Percentiles rank a stretch among this genome's conserved stretches.
phyloP scores from a whole-genome alignment of 805 yeast genomes.

The Vanderwaltozyma polyspora region DNA sequence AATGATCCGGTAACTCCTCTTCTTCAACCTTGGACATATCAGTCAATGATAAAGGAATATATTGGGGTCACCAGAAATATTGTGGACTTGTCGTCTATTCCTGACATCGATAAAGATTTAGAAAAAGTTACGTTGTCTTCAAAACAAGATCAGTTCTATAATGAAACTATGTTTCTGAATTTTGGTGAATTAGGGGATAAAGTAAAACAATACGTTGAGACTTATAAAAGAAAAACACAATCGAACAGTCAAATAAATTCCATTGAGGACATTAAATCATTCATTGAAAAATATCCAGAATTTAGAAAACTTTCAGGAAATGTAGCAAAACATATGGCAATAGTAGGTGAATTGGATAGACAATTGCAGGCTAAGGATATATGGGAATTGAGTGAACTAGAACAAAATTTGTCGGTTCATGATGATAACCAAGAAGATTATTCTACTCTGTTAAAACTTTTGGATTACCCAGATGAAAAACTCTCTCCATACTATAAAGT shows the following conservation, averaged over 20 bases:
- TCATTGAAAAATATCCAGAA: constrained; percentile 89
- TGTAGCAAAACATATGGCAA: constrained; percentile 83
- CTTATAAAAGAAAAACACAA: constrained; percentile 71
- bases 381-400: constrained; percentile 83
- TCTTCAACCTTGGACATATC: constrained; percentile 93
- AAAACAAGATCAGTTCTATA: constrained; percentile 66
- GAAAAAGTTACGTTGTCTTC: constrained; percentile 53
- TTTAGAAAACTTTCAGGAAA: constrained; percentile 79
- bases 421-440: constrained; percentile 48
- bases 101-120: constrained; percentile 47
- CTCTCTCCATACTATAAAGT: constrained; percentile 49
- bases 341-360: constrained; percentile 77
- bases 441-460: constrained; percentile 41
- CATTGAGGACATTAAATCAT: constrained; percentile 80
- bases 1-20: constrained; percentile 92
- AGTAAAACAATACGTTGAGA: constrained; percentile 73
- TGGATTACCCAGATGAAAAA: constrained; percentile 30
- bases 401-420: constrained; percentile 70
- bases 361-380: constrained; percentile 51
- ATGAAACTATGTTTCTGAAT: constrained; percentile 73
- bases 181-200: constrained; percentile 91
- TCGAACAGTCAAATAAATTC: constrained; percentile 56
- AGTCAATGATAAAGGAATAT: constrained; percentile 92
- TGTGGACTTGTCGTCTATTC: constrained; percentile 50
- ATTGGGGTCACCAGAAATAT: constrained; percentile 74